A percentile compares a stretch with the other conserved stretches of the same genome.
phyloP scores from a whole-genome alignment of 2,329 filamentous ascomycete genomes.

The Helotiales sp. region DNA sequence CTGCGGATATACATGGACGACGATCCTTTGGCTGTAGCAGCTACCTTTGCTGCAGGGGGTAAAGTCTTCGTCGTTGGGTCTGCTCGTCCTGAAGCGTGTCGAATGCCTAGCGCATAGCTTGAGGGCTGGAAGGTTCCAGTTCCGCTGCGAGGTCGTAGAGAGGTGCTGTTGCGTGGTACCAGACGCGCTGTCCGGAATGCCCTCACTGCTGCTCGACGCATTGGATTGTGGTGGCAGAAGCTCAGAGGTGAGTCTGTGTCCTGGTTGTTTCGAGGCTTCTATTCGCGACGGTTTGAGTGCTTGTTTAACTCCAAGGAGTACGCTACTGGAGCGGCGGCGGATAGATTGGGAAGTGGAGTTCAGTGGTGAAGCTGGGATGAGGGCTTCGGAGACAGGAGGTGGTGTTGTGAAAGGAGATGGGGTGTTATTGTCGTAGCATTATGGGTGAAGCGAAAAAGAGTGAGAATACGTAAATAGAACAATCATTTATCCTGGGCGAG shows the following conservation, averaged over 20 bases:
- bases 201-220: conserved; percentile 76
- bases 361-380: background rate
- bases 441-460: background rate
- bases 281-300: conserved; percentile 2
- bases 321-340: background rate
- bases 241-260: conserved; percentile 28
- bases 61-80: conserved; percentile 35
- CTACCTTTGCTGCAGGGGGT: conserved; percentile 16
- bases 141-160: conserved; percentile 54
- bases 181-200: conserved; percentile 72
- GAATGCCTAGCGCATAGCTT: conserved; percentile 52
- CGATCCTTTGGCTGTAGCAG: conserved; percentile 32
- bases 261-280: conserved; percentile 16
- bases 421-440: conserved; percentile 7
- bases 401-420: background rate
- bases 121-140: conserved; percentile 46
- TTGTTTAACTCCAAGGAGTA: background rate
- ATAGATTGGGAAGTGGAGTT: background rate
- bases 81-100: conserved; percentile 49
- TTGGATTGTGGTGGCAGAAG: conserved; percentile 49
- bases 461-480: background rate
- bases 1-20: conserved; percentile 76
- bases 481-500: background rate
- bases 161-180: conserved; percentile 63
- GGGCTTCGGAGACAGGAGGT: background rate